Evolutionary conservation across 805 yeast genomes (phyloP), one percentile per base, ranked within the genome.

Genomic region (Zygoascus flipseniorum): DNA sequence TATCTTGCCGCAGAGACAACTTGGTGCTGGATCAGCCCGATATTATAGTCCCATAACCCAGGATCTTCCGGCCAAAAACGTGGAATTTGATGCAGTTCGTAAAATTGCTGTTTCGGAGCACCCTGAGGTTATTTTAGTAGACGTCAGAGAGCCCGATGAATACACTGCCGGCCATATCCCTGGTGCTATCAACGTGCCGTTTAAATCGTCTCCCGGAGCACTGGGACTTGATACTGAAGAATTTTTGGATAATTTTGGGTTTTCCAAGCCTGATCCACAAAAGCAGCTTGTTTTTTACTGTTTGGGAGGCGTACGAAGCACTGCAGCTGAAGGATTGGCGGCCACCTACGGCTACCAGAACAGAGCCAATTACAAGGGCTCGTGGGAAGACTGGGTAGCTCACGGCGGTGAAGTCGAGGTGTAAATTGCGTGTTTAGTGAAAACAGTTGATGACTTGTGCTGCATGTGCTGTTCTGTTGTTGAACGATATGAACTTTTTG

Each of bases 81-180:
- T 81, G 65, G 68, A 69, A 31, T 86, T 80, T 65, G 71, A 76
- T 13, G 77, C 76, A 13, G 73, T 86, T 62, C 74, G 76, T 60
- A 65, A 70, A n/a, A 65, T 86, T 23, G 68, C 75, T 18, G 54
- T 68, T 9, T 56, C 69, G 47, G 80, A 81, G 4, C 74, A 72
- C 52, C 74, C 79, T 14, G 71, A 72, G 14, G 70, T 77, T 39
- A 75, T 88, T 43, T 70, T 92, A 41, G 82, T 92, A 23, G 99
- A 92, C 65, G 97, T 88, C 19, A 82, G 99, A 67, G 98, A 92
- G 73, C 97, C 97, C 5, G 77, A 74, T 26, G 99, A 92, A 71
- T 76, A 72, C 63, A 72, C 71, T 41, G 80, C 73, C 48, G 96
- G 96, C 44, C 82, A 79, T 65, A 85, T 92, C 61, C 97, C 97